A percentile compares a stretch with the other conserved stretches of the same genome.
These are phyloP conservation scores for Apiotrichum veenhuisii DNA, from an alignment of 1,284 basidiomycete species.

Conservation along the genomic window DNA sequence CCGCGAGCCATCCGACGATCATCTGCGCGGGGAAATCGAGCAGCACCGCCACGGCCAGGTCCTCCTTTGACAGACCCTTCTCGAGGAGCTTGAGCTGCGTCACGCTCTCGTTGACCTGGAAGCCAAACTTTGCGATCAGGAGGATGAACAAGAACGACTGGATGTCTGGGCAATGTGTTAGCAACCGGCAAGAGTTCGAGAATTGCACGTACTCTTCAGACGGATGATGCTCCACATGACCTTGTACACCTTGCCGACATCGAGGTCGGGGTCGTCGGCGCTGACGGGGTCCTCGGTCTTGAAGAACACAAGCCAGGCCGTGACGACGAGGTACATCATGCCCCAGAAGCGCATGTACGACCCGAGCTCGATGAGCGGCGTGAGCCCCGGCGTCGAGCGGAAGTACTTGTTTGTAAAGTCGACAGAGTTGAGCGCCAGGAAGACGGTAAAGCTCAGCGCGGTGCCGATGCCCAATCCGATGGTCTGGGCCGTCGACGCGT, in stretches of 20 bases:
- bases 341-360: slow-evolving; percentile 87
- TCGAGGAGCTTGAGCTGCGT: slow-evolving; percentile 94
- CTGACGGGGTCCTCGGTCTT: slow-evolving; percentile 83
- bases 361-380: slow-evolving; percentile 74
- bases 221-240: slow-evolving; percentile 93
- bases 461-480: slow-evolving; percentile 95
- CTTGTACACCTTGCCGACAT: slow-evolving; percentile 82
- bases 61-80: slow-evolving; percentile 92
- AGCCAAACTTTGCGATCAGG: slow-evolving; percentile 90
- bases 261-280: slow-evolving; percentile 76
- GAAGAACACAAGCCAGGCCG: slow-evolving; percentile 80
- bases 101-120: slow-evolving; percentile 90
- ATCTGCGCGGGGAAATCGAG: slow-evolving; percentile 99
- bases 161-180: slow-evolving; percentile 64
- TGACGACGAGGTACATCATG: slow-evolving; percentile 73
- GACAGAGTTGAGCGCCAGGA: slow-evolving; percentile 92
- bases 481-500: slow-evolving; percentile 96
- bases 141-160: slow-evolving; percentile 85
- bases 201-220: slow-evolving; percentile 71
- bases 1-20: slow-evolving; percentile 91
- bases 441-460: slow-evolving; percentile 95
- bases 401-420: slow-evolving; percentile 81
- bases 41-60: slow-evolving; percentile 87
- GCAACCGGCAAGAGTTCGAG: not conserved
- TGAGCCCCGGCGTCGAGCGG: slow-evolving; percentile 57